phyloP scores from a whole-genome alignment of 345 rosid species.

The Camelina neglecta region DNA sequence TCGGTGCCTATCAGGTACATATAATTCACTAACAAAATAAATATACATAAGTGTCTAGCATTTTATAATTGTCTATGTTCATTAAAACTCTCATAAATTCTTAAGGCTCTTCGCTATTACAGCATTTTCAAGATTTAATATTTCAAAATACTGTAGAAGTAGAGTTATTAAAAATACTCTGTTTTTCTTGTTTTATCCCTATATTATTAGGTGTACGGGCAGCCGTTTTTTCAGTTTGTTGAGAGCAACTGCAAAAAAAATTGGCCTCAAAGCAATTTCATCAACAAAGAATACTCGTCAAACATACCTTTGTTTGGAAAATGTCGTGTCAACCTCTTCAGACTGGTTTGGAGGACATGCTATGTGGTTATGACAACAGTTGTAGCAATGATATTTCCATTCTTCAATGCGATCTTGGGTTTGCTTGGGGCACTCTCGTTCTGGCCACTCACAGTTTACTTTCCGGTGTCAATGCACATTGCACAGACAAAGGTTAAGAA shows the following conservation, averaged over 20 bases:
- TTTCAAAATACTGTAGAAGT: neutral
- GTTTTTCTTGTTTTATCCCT: neutral
- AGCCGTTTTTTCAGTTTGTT: constrained; percentile 68
- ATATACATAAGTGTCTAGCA: neutral
- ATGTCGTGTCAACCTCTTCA: constrained; percentile 58
- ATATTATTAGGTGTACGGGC: constrained; percentile 63
- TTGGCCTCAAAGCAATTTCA: constrained; percentile 73
- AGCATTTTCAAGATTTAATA: neutral
- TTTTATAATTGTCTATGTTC: constrained; percentile 6
- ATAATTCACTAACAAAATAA: constrained; percentile 44
- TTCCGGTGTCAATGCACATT: constrained; percentile 88
- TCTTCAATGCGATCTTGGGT: constrained; percentile 86
- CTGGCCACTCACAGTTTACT: constrained; percentile 89
- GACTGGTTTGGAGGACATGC: constrained; percentile 73
- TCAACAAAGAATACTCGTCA: constrained; percentile 52
- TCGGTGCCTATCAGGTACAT: constrained; percentile 90
- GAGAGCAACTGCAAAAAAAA: constrained; percentile 52
- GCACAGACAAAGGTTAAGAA: constrained; percentile 53
- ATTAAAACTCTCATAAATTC: neutral
- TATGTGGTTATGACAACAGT: constrained; percentile 68
- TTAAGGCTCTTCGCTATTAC: no score
- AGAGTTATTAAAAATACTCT: neutral
- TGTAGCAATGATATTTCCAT: constrained; percentile 83
- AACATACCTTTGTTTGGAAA: constrained; percentile 53
- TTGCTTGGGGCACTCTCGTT: constrained; percentile 77